Evolutionary conservation across 2,329 filamentous ascomycete genomes (phyloP).

Genomic region (Didymella pinodella): DNA sequence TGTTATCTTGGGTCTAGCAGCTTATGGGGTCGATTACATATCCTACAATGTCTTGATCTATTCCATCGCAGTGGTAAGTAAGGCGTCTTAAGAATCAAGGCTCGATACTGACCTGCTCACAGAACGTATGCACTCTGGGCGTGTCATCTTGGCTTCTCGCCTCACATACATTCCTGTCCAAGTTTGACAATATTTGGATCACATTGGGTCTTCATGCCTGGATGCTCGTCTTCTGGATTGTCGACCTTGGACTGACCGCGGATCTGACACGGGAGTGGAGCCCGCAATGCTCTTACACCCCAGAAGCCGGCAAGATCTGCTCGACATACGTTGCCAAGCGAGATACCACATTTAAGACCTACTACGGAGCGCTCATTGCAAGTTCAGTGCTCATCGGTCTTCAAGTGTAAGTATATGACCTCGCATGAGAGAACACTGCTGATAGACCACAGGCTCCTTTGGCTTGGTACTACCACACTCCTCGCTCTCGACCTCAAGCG

Average conservation of each 20-base stretch:
- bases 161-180: constrained; percentile 14
- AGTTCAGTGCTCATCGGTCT: constrained; percentile 37
- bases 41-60: constrained; percentile 54
- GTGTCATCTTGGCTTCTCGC: constrained; percentile 28
- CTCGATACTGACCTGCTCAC: constrained; percentile 27
- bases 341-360: constrained; percentile 27
- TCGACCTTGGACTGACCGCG: constrained; percentile 39
- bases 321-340: constrained; percentile 21
- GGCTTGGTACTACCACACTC: constrained; percentile 16
- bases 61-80: constrained; percentile 28
- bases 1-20: constrained; percentile 58
- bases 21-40: constrained; percentile 53
- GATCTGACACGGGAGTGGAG: constrained; percentile 35
- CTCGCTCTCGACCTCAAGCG: constrained; percentile 18
- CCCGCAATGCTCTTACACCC: constrained; percentile 20
- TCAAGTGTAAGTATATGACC: constrained; percentile 35
- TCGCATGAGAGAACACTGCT: background rate
- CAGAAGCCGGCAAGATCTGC: constrained; percentile 25
- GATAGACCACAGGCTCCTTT: constrained; percentile 15
- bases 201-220: constrained; percentile 61
- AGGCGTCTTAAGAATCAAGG: background rate
- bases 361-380: constrained; percentile 35
- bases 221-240: constrained; percentile 63
- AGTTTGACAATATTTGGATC: constrained; percentile 63
- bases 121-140: constrained; percentile 57